Evolutionary conservation across 306 rosid species (phyloP), one percentile per base, ranked within the genome.

Genomic region (Pueraria montana): DNA sequence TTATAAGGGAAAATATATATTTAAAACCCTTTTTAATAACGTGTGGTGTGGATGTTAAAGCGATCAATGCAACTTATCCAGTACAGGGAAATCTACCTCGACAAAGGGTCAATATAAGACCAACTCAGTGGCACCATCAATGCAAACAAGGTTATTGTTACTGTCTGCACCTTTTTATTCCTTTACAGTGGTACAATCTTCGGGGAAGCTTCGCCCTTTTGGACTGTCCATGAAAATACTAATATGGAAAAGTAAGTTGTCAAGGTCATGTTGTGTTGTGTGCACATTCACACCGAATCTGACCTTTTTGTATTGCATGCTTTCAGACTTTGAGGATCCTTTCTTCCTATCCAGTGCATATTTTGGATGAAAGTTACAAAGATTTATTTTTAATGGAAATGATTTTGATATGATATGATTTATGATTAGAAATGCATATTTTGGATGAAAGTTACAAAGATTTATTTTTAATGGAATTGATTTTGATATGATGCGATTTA

Each of bases 201-300:
- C 36, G 21, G 36, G 52, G 79, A 74, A 74, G 50, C 79, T 53
- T 74, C 68, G 1, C 30, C 11, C 11, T 50, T 55, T 74, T 55
- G 79, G 68, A 74, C 52, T 34, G 32, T 50, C 64, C 46, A 73
- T 32, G 18, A 27, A 49, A 36, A 72, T 17, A 4, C 65, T 50
- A 12, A 1, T 1, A 11, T 34, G 34, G 8, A 55, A 74, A 74
- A 11, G 20, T 6, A 18, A 12, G 16, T 2, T 52, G 14, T 36
- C 67, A 34, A 30, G 5, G 4, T 53, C 65, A 45, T 48, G 1
- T 14, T 48, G 21, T 49, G 20, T 2, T 45, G 13, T 30, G 21
- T 4, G 11, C 64, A 34, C 11, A 2, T 32, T 18, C 49, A 53
- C 11, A 4, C 20, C 34, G 10, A 38, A 38, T 67, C 17, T 38